Evolutionary conservation across 306 rosid species (phyloP).

Genomic region (Cucurbita argyrosperma): DNA sequence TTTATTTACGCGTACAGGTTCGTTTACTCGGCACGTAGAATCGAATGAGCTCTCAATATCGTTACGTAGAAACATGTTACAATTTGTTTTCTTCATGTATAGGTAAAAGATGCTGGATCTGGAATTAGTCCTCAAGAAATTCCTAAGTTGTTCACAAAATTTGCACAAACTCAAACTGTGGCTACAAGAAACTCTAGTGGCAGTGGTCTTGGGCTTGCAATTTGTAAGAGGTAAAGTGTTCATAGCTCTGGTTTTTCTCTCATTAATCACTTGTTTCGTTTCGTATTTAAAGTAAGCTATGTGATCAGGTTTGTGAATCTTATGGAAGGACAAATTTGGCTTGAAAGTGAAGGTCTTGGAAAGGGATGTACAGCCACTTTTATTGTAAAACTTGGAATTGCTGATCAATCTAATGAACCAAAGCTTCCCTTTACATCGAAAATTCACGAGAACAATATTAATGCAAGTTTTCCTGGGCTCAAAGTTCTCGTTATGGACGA

Average conservation of each 20-base stretch:
- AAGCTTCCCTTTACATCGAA: constrained; percentile 37
- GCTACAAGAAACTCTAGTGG: constrained; percentile 52
- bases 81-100: background rate
- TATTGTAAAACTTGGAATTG: constrained; percentile 71
- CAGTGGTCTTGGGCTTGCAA: constrained; percentile 88
- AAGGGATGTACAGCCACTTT: constrained; percentile 76
- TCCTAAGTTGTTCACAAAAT: constrained; percentile 70
- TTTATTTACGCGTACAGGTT: constrained; percentile 84
- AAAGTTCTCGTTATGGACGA: constrained; percentile 85
- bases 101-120: constrained; percentile 85
- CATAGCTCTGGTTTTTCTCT: background rate
- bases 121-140: constrained; percentile 85
- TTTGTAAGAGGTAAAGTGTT: constrained; percentile 59
- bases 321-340: constrained; percentile 93
- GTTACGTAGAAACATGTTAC: background rate
- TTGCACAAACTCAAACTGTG: constrained; percentile 62
- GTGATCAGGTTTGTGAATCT: constrained; percentile 83
- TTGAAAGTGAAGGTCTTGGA: constrained; percentile 91
- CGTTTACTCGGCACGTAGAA: constrained; percentile 16
- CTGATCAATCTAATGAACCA: constrained; percentile 51
- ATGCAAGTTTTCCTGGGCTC: constrained; percentile 54
- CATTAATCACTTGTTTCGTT: background rate
- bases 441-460: constrained; percentile 35
- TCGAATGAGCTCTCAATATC: background rate
- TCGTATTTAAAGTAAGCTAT: background rate